phyloP scores from a whole-genome alignment of 2,329 filamentous ascomycete species.

The Didymella pinodella region DNA sequence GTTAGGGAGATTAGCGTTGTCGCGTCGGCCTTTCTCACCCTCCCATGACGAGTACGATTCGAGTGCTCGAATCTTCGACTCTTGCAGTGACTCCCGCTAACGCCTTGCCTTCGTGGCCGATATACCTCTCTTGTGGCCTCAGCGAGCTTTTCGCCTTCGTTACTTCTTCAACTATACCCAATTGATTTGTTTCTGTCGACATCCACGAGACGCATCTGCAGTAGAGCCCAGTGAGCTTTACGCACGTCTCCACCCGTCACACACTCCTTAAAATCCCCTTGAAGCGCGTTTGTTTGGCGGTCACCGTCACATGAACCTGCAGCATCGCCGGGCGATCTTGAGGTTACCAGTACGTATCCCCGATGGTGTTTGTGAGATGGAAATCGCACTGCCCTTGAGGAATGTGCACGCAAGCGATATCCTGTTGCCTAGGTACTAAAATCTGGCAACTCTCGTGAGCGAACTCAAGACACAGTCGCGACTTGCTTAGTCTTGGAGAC shows the following conservation, averaged over 20 bases:
- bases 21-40: constrained; percentile 23
- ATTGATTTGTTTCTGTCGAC: constrained; percentile 16
- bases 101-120: constrained; percentile 33
- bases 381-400: constrained; percentile 11
- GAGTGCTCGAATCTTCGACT: constrained; percentile 38
- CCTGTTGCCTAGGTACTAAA: constrained; percentile 30
- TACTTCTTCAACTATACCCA: constrained; percentile 25
- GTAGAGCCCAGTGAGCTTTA: constrained; percentile 26
- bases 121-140: constrained; percentile 41
- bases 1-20: constrained; percentile 23
- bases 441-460: constrained; percentile 11
- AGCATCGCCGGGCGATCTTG: constrained; percentile 65
- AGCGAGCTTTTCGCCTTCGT: constrained; percentile 29
- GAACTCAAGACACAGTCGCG: background rate
- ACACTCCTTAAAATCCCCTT: constrained; percentile 47
- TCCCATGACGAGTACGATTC: constrained; percentile 37
- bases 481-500: background rate
- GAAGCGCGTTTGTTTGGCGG: constrained; percentile 89
- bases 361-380: constrained; percentile 11
- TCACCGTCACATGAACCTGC: constrained; percentile 99
- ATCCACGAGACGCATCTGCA: constrained; percentile 23
- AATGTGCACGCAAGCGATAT: constrained; percentile 25
- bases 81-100: constrained; percentile 38
- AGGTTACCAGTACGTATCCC: constrained; percentile 68
- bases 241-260: constrained; percentile 24